Percentiles rank a stretch among this genome's conserved stretches.
Conservation (phyloP, 306 rosid genomes). For the Mimosa pudica region DNA sequence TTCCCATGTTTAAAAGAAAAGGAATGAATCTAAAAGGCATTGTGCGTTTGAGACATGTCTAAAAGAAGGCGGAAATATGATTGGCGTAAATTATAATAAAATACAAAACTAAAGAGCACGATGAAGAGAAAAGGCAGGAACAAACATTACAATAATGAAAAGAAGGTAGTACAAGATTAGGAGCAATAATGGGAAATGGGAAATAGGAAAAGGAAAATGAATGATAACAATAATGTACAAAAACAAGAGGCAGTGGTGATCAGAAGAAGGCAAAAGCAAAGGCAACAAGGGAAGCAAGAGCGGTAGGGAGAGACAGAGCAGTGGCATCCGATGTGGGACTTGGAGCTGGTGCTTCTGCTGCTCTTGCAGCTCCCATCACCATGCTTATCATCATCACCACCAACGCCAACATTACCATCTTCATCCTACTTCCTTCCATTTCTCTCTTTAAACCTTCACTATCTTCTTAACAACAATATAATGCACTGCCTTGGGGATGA, state of each 20-base stretch:
- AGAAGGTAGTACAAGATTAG: neutral
- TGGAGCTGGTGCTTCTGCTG: conserved; percentile 44
- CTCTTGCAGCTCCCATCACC: conserved; percentile 27
- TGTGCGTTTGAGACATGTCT: no score
- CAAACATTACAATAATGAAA: no score
- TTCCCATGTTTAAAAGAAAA: no score
- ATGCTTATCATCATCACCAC: conserved; percentile 26
- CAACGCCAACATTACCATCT: conserved; percentile 2
- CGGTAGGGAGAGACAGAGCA: conserved; percentile 32
- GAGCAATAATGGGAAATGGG: neutral
- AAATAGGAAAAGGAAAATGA: neutral
- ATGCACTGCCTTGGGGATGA: neutral
- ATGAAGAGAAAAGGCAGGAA: neutral
- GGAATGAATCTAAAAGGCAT: no score
- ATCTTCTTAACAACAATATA: neutral
- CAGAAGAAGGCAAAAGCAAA: conserved; percentile 36
- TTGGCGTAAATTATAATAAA: no score
- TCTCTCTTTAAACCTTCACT: neutral
- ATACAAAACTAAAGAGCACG: no score
- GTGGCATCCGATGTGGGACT: conserved; percentile 56
- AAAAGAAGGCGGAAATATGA: no score
- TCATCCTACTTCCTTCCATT: conserved; percentile 45
- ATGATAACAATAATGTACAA: neutral
- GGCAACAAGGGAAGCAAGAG: conserved; percentile 38
- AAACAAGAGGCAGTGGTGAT: neutral